Conservation (phyloP, 352 stramenopile genomes). For the Phytophthora syringae region DNA sequence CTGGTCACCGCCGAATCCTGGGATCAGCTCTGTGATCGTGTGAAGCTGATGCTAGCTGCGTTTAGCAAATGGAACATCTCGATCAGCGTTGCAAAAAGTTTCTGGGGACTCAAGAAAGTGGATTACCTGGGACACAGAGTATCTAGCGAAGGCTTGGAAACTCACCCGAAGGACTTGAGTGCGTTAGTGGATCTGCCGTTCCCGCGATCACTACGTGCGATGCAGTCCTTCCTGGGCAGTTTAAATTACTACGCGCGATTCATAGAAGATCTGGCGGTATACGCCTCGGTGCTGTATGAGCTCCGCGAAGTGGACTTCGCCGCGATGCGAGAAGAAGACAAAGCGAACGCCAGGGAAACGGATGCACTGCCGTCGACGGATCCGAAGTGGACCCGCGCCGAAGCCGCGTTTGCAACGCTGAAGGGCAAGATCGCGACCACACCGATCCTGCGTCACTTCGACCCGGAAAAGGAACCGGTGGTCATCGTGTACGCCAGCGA, state of each 20-base stretch:
- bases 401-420: background rate
- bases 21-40: background rate
- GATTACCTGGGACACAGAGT: slow-evolving; percentile 24
- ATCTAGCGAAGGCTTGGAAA: slow-evolving; percentile 2
- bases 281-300: slow-evolving; percentile 5
- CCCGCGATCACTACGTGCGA: background rate
- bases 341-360: too few species aligned
- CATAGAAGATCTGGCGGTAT: slow-evolving; percentile 17
- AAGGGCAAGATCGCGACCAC: background rate
- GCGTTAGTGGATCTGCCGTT: slow-evolving; percentile 16
- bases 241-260: slow-evolving; percentile 27
- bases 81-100: slow-evolving; percentile 38
- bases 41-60: background rate
- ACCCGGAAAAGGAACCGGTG: background rate
- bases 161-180: slow-evolving; percentile 12
- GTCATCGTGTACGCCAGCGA: background rate
- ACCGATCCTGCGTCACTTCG: background rate
- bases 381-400: too few species aligned
- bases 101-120: slow-evolving; percentile 17
- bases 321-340: too few species aligned
- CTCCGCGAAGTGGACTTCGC: slow-evolving; percentile 15
- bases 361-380: too few species aligned
- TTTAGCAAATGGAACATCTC: slow-evolving; percentile 9
- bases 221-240: slow-evolving; percentile 26
- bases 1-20: background rate